Base-by-base conservation (phyloP, 177 flowering plant species). In the Vitis hybrid region DNA sequence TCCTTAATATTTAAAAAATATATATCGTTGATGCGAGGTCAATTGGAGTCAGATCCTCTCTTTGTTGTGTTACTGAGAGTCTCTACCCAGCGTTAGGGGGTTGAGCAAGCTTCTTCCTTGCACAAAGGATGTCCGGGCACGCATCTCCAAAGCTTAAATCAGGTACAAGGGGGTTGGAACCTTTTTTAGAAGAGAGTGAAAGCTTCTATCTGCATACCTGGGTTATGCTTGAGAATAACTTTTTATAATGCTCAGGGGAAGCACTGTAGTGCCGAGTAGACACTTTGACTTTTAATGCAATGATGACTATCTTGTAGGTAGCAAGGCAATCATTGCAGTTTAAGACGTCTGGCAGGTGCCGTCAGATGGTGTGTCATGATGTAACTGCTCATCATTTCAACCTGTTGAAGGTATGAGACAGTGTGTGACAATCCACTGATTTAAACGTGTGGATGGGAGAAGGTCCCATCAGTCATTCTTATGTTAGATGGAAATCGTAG, bases 311-410 rank as follows among this genome's bases (percentile, higher is more conserved):
- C 26, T 0, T 22, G 0, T 22, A 22, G 3, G 0, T 22, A 0
- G 1, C 26, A 22, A 22, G 26, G 0, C 26, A 22, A 22, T 22
- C 26, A 22, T 22, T 22, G 0, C 26, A 22, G 0, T 22, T 22
- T 22, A 22, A 0, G 26, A 0, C 0, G 0, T 0, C 0, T 22
- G 0, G 3, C 0, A 22, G 0, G 26, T 22, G 26, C 0, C 26
- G 0, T 0, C 3, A 22, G 26, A 22, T 22, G 26, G 3, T 22
- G 3, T 0, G 26, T 22, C 26, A 22, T 22, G 26, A 0, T 22
- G 26, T 22, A 22, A 0, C 0, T 22, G 0, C 3, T 0, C 0
- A 22, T 22, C 0, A 3, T 22, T 22, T 22, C 26, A 22, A 22
- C 3, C 0, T 22, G 0, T 0, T 22, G 3, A 22, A 22, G 0